These are phyloP conservation scores for Pseudisothecium myosuroides DNA, from an alignment of 225 moss, liverwort and hornwort species.

Conservation along the genomic window DNA sequence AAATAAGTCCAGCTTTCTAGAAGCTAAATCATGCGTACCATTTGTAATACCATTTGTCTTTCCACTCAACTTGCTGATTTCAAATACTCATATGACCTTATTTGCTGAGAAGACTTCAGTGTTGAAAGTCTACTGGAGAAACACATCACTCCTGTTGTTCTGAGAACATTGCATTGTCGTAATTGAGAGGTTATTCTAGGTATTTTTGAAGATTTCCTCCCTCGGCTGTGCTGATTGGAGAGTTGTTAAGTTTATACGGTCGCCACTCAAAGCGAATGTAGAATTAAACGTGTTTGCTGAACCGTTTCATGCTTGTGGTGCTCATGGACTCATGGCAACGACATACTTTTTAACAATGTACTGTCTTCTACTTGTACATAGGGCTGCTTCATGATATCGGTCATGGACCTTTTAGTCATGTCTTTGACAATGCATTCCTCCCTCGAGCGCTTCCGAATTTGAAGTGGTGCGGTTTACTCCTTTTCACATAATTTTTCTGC, in stretches of 20 bases:
- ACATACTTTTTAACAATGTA: background rate
- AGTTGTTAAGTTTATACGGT: background rate
- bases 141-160: background rate
- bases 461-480: constrained; percentile 46
- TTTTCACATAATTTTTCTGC: background rate
- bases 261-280: background rate
- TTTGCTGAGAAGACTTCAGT: background rate
- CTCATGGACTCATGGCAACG: background rate
- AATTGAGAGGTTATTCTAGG: background rate
- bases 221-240: background rate
- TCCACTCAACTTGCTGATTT: background rate
- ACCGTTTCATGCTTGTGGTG: background rate
- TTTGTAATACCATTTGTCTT: background rate
- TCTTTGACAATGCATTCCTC: constrained; percentile 81
- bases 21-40: background rate
- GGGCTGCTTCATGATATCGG: constrained; percentile 89
- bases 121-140: background rate
- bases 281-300: background rate
- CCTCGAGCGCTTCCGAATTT: constrained; percentile 55
- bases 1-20: background rate
- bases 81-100: background rate
- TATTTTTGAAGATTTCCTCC: background rate
- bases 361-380: constrained; percentile 6
- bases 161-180: background rate
- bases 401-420: constrained; percentile 93